Base-by-base conservation (phyloP, 768 basidiomycete species). In the Boletus rubropictus region DNA sequence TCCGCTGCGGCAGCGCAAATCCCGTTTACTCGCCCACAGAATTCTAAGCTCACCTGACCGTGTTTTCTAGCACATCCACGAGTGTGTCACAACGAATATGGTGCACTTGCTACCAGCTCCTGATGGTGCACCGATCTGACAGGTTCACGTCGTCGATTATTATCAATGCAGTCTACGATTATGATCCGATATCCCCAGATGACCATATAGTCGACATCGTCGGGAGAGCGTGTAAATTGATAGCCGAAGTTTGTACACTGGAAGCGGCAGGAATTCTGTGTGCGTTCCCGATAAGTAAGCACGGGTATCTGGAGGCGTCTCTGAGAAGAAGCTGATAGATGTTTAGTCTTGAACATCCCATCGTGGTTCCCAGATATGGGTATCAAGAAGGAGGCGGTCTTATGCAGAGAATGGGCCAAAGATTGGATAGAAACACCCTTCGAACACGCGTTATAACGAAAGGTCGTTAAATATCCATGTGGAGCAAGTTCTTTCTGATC, bases 131-230 rank as follows among this genome's bases (percentile, higher is more conserved):
- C 35, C 10, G 6, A 39, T 39, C 17, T 29, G 24, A 38, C 39
- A 60, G 51, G 34, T 51, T 48, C 21, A 36, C 45, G 12, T 18
- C 58, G 55, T 51, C 69, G 54, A 66, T 71, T 42, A 58, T 63
- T 10, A 47, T 57, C 15, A 44, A 44, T 35, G 47, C 49, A 14
- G 25, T 49, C 36, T 44, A 61, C 29, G 56, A 48, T 38, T 58
- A 60, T n/a, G 53, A 60, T 37, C 51, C 50, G 21, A 11, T 21
- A 14, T 58, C 49, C 15, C 22, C 37, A 18, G 33, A 55, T 44
- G 56, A 58, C 35, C 34, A 44, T 42, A 38, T 46, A 29, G 41
- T 52, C 28, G 27, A 49, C 21, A 42, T 53, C 12, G 41, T 61
- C 42, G 50, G 52, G 39, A 50, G 47, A 33, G 47, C 18, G 17